These are phyloP conservation scores for Candida glaebosa DNA, from an alignment of 805 yeast species.

Conservation along the genomic window DNA sequence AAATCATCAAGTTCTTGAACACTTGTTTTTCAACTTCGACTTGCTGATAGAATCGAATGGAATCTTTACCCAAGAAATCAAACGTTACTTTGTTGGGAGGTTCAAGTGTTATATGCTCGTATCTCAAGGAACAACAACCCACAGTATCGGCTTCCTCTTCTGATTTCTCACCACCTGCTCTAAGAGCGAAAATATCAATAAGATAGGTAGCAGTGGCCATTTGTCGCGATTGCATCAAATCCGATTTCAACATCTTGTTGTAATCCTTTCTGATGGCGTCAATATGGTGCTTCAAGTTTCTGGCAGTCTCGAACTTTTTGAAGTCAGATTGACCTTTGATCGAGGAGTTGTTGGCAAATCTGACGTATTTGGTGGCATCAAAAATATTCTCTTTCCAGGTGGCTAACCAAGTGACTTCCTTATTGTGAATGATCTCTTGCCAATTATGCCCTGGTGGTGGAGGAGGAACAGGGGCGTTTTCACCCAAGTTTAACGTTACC, in stretches of 20 bases:
- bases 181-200: constrained; percentile 86
- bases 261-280: constrained; percentile 75
- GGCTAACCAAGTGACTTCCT: constrained; percentile 92
- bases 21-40: constrained; percentile 91
- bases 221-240: constrained; percentile 81
- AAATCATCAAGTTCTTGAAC: constrained; percentile 80
- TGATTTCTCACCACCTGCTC: constrained; percentile 98
- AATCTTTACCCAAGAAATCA: constrained; percentile 94
- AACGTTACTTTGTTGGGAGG: constrained; percentile 86
- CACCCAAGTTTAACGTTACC: constrained; percentile 77
- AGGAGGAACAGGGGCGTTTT: constrained; percentile 66
- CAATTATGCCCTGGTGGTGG: constrained; percentile 87
- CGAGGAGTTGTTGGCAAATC: constrained; percentile 88
- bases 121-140: constrained; percentile 93
- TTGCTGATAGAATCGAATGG: constrained; percentile 86
- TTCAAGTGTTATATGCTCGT: constrained; percentile 78
- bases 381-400: constrained; percentile 95
- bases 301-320: constrained; percentile 90
- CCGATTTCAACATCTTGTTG: constrained; percentile 61
- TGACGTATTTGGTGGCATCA: constrained; percentile 78
- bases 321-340: constrained; percentile 87
- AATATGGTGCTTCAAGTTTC: constrained; percentile 73
- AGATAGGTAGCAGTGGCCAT: constrained; percentile 91
- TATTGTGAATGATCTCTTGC: constrained; percentile 88
- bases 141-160: constrained; percentile 98